Evolutionary conservation across 1,139 yeast genomes (phyloP).

Genomic region (Yamadazyma atlantica): DNA sequence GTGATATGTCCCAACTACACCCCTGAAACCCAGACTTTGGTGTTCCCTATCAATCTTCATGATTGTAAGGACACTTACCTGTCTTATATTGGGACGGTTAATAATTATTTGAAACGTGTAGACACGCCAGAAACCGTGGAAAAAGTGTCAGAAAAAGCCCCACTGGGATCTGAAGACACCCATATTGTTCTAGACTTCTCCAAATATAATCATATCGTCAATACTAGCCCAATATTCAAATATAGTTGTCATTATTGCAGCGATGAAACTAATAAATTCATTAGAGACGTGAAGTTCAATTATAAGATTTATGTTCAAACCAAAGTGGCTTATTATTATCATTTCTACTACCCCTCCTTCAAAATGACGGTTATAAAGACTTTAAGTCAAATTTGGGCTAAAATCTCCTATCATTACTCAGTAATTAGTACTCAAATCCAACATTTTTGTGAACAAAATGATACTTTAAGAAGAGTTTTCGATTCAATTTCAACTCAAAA

Average conservation of each 20-base stretch:
- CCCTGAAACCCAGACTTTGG: neutral
- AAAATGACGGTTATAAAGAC: slow-evolving; percentile 3
- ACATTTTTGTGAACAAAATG: neutral
- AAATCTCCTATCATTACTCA: neutral
- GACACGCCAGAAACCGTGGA: no score
- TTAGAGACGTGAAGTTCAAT: slow-evolving; percentile 9
- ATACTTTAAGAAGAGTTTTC: neutral
- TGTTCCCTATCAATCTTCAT: slow-evolving; percentile 1
- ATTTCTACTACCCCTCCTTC: slow-evolving; percentile 13
- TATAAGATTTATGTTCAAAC: slow-evolving; percentile 15
- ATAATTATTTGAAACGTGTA: neutral
- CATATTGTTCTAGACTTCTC: neutral
- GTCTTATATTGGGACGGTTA: neutral
- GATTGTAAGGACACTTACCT: slow-evolving; percentile 1
- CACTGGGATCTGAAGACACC: neutral
- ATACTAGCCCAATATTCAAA: neutral
- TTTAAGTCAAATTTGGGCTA: slow-evolving; percentile 2
- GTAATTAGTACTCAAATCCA: neutral
- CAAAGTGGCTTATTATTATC: slow-evolving; percentile 10
- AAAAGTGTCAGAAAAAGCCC: no score
- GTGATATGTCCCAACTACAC: neutral
- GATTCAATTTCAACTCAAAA: neutral
- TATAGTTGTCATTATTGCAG: neutral
- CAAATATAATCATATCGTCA: neutral
- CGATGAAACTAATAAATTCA: slow-evolving; percentile 1